Base-by-base conservation (phyloP, 108 stramenopile genomes). In the Cyclotella baltica region DNA sequence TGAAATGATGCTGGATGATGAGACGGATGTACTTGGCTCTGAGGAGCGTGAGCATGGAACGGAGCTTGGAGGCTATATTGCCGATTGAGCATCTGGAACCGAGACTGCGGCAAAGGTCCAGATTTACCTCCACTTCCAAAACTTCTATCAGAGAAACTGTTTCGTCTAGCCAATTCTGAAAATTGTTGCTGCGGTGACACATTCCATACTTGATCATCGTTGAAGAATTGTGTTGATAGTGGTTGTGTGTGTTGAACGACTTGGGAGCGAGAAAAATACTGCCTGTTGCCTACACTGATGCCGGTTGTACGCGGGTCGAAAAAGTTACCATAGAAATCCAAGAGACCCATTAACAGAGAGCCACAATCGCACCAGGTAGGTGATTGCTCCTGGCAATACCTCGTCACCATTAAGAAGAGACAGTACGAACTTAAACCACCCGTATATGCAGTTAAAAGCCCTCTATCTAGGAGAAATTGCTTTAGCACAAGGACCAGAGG, bases 291-390 rank as follows among this genome's bases (percentile, higher is more conserved):
- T 20, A 93, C 90, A 70, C 89, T 90, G 23, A 96, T 93, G 3
- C 97, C 97, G 27, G 89, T 96, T 18, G 81, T 85, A 51, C 96
- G 87, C 15, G 97, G 97, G 67, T 98, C 94, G 72, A 98, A 97
- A 58, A 53, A 81, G 75, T 97, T 98, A 18, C 97, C 96, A 72
- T 94, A 98, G 76, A 98, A 98, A 66, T 98, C 97, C 11, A 98
- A 82, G 53, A 97, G 70, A 2, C 95, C 96, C 87, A 96, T 94
- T 19, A 98, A 85, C n/a, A 97, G 72, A 22, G 95, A 90, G 15
- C 97, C 97, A 23, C 89, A 86, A 77, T 98, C 97, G 58, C 86
- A 88, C 73, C 86, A 83, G 1, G 89, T 77, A 19, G 81, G 74
- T 3, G 82, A 77, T 78, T 95, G 94, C 76, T 96, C 95, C 74